Evolutionary conservation across 2,329 filamentous ascomycete genomes (phyloP).

Genomic region (Cladosporium velox): DNA sequence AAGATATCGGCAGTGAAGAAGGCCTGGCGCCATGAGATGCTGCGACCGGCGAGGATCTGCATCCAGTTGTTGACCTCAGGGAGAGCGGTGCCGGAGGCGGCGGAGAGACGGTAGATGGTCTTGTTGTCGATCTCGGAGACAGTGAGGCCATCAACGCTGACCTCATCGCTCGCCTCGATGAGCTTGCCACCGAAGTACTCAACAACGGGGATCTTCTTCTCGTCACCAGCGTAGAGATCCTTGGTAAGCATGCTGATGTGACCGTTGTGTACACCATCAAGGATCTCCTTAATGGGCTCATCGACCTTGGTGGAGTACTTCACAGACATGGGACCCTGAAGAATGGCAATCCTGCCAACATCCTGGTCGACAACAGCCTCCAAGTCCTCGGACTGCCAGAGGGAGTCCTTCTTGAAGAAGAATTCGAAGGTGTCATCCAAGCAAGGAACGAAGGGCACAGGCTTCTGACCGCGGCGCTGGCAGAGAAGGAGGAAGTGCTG

Average conservation of each 20-base stretch:
- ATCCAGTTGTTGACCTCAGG: slow-evolving; percentile 84
- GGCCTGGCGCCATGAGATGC: slow-evolving; percentile 90
- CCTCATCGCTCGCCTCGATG: slow-evolving; percentile 68
- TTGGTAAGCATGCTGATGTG: slow-evolving; percentile 79
- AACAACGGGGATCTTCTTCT: slow-evolving; percentile 73
- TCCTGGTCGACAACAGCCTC: slow-evolving; percentile 95
- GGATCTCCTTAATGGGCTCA: slow-evolving; percentile 91
- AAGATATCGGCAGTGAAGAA: slow-evolving; percentile 92
- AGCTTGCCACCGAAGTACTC: slow-evolving; percentile 96
- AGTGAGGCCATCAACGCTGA: slow-evolving; percentile 82
- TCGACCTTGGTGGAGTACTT: slow-evolving; percentile 88
- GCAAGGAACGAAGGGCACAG: slow-evolving; percentile 91
- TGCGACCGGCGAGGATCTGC: slow-evolving; percentile 79
- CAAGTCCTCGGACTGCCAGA: slow-evolving; percentile 98
- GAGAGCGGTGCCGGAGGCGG: slow-evolving; percentile 70
- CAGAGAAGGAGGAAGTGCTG: slow-evolving; percentile 95
- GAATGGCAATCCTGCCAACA: slow-evolving; percentile 91
- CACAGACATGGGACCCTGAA: slow-evolving; percentile 90
- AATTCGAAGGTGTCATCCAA: slow-evolving; percentile 97
- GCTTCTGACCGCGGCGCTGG: slow-evolving; percentile 90
- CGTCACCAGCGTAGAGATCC: slow-evolving; percentile 77
- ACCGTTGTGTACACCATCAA: slow-evolving; percentile 83
- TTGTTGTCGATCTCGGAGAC: slow-evolving; percentile 78
- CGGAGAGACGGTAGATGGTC: slow-evolving; percentile 80
- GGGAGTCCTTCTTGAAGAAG: slow-evolving; percentile 99